phyloP scores from a whole-genome alignment of 176 grass and related monocot species.

The Elymus sibiricus region DNA sequence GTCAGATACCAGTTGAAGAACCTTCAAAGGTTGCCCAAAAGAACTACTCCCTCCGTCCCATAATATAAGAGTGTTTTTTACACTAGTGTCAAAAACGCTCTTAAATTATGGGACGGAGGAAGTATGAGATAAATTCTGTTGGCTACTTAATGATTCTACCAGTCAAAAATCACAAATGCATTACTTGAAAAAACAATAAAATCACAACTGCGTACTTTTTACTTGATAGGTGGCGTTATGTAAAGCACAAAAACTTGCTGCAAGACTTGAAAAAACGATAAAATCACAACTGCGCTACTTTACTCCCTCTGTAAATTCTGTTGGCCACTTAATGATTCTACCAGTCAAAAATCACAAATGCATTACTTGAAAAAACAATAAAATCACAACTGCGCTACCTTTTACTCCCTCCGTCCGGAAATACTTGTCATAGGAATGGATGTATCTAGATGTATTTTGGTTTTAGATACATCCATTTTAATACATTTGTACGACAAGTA shows the following conservation, averaged over 20 bases:
- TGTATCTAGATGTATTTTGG: no score
- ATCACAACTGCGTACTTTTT: neutral
- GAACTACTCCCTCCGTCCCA: no score
- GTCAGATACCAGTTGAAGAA: neutral
- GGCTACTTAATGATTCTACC: neutral
- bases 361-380: neutral
- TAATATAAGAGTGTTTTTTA: no score
- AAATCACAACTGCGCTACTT: neutral
- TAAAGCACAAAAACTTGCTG: neutral
- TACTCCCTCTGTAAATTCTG: no score
- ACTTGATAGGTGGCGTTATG: neutral
- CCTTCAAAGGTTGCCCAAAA: neutral
- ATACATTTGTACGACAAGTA: no score
- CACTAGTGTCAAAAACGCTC: no score
- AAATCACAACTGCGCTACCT: neutral
- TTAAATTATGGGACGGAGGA: no score
- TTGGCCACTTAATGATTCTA: neutral
- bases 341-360: neutral
- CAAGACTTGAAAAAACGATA: neutral
- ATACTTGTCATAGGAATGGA: no score
- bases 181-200: neutral
- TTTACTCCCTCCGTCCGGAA: neutral
- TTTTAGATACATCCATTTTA: no score
- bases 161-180: neutral
- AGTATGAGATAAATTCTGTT: neutral